Evolutionary conservation across 1,284 basidiomycete genomes (phyloP), one percentile per base, ranked within the genome.

Genomic region (Moesziomyces parantarcticus): DNA sequence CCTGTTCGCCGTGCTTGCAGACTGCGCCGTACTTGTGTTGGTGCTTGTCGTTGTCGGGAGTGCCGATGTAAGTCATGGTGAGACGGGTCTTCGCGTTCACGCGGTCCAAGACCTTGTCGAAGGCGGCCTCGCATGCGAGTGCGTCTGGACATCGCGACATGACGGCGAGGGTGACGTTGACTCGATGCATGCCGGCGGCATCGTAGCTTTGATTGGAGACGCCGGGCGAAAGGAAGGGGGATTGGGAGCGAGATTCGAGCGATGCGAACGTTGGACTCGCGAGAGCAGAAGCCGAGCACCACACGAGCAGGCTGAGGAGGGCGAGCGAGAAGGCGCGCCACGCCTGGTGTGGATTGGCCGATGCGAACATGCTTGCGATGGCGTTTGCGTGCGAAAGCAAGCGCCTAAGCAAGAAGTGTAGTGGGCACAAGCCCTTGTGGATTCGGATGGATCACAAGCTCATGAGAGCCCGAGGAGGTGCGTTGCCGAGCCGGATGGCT

Each of bases 121-220:
- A 74, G 7, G 69, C 58, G 11, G 73, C 55, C 49, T 77, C 77
- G 52, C 74, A 76, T 18, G 61, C 64, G 11, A 75, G 63, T 3
- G 75, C 72, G 46, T 79, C 77, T 5, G 77, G 76, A 52, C 77
- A 79, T 23, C 59, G 61, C 13, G 61, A 66, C 75, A 77, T 79
- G 55, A 76, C 73, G 21, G 71, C 76, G 14, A 76, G 55, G 8
- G 66, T 74, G 34, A 78, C 62, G 18, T 76, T 60, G 44, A 78
- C 71, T 39, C 68, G 53, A 32, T 72, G 64, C 14, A 57, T 6
- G 6, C 58, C 65, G 21, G 54, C 29, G 1, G 51, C 55, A 39
- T 68, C 65, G 25, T 50, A 50, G 3, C 47, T 36, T 3, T 47
- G 34, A 2, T 50, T 6, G 10, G 55, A 58, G 39, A 39, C 44